These are phyloP conservation scores for Candida argentea DNA, from an alignment of 805 yeast genomes.

Conservation along the genomic window DNA sequence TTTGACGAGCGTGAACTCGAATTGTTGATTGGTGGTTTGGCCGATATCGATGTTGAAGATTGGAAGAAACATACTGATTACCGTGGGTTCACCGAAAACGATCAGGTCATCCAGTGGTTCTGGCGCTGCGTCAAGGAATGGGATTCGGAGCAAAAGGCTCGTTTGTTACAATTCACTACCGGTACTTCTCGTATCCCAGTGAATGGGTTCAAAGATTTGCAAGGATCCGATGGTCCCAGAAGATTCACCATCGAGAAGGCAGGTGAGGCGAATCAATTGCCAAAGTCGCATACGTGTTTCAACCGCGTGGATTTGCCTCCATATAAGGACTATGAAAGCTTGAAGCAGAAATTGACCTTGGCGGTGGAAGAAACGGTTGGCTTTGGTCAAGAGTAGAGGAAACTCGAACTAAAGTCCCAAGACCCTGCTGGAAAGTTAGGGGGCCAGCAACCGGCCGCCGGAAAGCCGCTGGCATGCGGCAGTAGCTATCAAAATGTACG, in stretches of 20 bases:
- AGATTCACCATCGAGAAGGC: constrained; percentile 98
- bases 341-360: constrained; percentile 83
- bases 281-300: constrained; percentile 97
- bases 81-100: constrained; percentile 94
- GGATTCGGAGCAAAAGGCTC: constrained; percentile 95
- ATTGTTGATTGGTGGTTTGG: constrained; percentile 93
- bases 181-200: constrained; percentile 99
- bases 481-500: no score
- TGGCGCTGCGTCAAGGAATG: constrained; percentile 90
- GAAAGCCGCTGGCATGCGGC: no score
- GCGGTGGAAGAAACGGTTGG: constrained; percentile 99
- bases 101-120: constrained; percentile 97
- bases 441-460: no score
- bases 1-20: constrained; percentile 97
- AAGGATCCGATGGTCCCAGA: constrained; percentile 99
- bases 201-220: constrained; percentile 96
- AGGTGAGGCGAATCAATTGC: constrained; percentile 86
- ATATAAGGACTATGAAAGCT: constrained; percentile 69
- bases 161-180: constrained; percentile 92
- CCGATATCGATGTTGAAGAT: constrained; percentile 96
- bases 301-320: constrained; percentile 98
- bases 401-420: no score
- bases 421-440: no score
- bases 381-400: constrained; percentile 94
- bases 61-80: constrained; percentile 99